phyloP scores from a whole-genome alignment of 75 land plant species.

The Gnetum montanum region DNA sequence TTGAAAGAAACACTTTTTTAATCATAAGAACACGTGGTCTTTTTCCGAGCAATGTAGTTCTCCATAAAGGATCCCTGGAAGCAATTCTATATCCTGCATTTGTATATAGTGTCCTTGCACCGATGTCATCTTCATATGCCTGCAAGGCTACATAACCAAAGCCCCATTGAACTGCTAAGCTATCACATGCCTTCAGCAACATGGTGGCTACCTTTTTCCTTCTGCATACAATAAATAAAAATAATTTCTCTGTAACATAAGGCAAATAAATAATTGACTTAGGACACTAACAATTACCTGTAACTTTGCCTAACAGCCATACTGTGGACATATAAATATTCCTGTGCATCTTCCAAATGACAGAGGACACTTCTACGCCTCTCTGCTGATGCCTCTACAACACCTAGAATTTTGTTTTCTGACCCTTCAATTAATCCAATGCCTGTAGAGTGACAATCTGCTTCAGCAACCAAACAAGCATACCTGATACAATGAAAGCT shows the following conservation, averaged over 20 bases:
- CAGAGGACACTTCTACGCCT: constrained; percentile 45
- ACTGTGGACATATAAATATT: constrained; percentile 86
- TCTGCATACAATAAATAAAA: constrained; percentile 28
- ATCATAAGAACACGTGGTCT: constrained; percentile 76
- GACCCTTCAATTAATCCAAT: constrained; percentile 2
- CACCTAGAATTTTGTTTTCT: constrained; percentile 46
- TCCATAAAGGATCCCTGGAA: constrained; percentile 67
- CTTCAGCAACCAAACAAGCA: constrained; percentile 87
- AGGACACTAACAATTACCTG: constrained; percentile 36
- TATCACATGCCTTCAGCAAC: constrained; percentile 75
- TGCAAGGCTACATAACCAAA: constrained; percentile 53
- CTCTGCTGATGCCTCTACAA: constrained; percentile 77
- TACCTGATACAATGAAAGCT: constrained; percentile 40
- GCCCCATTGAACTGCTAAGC: constrained; percentile 61
- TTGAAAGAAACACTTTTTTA: no score
- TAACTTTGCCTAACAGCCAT: constrained; percentile 61
- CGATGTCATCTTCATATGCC: constrained; percentile 82
- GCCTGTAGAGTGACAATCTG: constrained; percentile 5
- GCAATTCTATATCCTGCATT: constrained; percentile 64
- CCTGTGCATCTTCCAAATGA: constrained; percentile 49
- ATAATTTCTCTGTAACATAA: not conserved
- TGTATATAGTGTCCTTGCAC: constrained; percentile 58
- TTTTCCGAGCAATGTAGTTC: constrained; percentile 65
- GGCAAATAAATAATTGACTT: not conserved
- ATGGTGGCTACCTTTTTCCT: constrained; percentile 70